Conservation (phyloP, 345 rosid genomes). For the Eutrema heterophyllum region DNA sequence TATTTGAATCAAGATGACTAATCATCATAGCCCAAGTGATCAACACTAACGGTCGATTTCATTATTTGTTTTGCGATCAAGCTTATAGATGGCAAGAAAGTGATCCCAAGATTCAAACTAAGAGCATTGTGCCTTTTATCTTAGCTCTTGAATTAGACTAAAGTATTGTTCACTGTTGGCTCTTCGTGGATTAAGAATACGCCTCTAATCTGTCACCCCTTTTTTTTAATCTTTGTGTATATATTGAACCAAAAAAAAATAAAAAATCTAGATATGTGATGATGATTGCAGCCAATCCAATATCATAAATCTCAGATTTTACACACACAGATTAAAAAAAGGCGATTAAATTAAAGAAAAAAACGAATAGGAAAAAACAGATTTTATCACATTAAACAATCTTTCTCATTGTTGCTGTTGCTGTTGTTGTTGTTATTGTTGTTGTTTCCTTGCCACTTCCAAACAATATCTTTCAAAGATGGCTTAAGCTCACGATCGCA, state of each 20-base stretch:
- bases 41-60: background rate
- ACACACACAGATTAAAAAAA: background rate
- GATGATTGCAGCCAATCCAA: background rate
- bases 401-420: background rate
- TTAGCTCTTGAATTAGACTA: no score
- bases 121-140: no score
- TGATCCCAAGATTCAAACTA: no score
- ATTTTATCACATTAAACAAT: background rate
- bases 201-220: background rate
- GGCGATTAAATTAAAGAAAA: background rate
- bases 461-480: conserved; percentile 79
- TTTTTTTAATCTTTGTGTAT: background rate
- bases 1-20: background rate
- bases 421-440: background rate
- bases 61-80: background rate
- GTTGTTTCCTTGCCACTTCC: conserved; percentile 70
- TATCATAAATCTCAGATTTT: background rate
- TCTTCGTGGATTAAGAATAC: no score
- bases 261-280: background rate
- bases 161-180: no score
- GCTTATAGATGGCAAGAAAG: background rate
- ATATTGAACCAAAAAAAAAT: background rate
- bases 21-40: background rate
- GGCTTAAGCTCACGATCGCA: conserved; percentile 64
- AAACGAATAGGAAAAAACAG: background rate